These are phyloP conservation scores for Cytospora piceicola DNA, from an alignment of 2,329 filamentous ascomycete genomes.

Conservation along the genomic window DNA sequence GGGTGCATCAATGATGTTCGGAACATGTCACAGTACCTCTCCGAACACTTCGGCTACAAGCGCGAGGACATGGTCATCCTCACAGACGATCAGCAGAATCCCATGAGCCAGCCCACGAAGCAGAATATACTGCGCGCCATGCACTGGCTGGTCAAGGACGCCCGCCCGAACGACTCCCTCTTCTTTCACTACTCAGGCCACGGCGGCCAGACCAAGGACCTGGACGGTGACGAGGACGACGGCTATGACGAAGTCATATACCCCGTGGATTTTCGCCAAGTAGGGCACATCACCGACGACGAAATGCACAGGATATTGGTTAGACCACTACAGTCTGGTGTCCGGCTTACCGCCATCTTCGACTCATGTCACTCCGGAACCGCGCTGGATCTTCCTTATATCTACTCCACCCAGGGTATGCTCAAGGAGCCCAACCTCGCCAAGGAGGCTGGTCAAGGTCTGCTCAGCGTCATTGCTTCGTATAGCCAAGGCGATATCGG, in stretches of 20 bases:
- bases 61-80: slow-evolving; percentile 96
- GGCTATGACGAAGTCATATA: slow-evolving; percentile 85
- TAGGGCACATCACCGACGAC: slow-evolving; percentile 82
- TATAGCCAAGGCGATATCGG: slow-evolving; percentile 75
- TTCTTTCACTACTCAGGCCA: slow-evolving; percentile 97
- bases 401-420: slow-evolving; percentile 70
- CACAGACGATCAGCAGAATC: slow-evolving; percentile 95
- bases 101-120: slow-evolving; percentile 96
- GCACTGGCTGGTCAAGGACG: slow-evolving; percentile 97
- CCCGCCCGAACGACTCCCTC: slow-evolving; percentile 86
- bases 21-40: slow-evolving; percentile 92
- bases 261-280: slow-evolving; percentile 77
- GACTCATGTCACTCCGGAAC: slow-evolving; percentile 71
- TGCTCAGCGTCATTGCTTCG: slow-evolving; percentile 62
- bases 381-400: slow-evolving; percentile 68
- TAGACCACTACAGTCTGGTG: slow-evolving; percentile 57
- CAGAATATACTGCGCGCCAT: slow-evolving; percentile 93
- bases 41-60: slow-evolving; percentile 88
- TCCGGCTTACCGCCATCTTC: slow-evolving; percentile 65
- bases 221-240: slow-evolving; percentile 80
- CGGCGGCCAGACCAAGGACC: slow-evolving; percentile 79
- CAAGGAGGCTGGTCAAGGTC: slow-evolving; percentile 68
- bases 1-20: slow-evolving; percentile 98
- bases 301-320: slow-evolving; percentile 80
- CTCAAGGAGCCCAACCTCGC: slow-evolving; percentile 71